These are phyloP conservation scores for Austroboletus eburneus DNA, from an alignment of 768 basidiomycete species.

Conservation along the genomic window DNA sequence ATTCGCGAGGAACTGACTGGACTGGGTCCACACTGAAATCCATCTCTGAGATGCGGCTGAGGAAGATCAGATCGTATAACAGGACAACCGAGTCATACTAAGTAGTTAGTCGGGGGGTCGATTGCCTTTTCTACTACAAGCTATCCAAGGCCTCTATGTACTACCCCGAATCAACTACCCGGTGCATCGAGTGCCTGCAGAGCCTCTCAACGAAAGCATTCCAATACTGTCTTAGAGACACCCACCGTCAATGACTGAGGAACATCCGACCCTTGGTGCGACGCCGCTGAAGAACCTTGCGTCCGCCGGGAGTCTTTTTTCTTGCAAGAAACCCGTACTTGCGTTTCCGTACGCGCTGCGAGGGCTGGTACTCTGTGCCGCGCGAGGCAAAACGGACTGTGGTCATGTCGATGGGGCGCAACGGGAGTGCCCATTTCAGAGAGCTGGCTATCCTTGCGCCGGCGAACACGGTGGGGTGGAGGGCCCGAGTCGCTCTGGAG, in stretches of 20 bases:
- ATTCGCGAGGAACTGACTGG: slow-evolving; percentile 63
- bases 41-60: slow-evolving; percentile 49
- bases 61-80: not conserved
- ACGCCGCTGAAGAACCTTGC: slow-evolving; percentile 68
- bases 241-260: slow-evolving; percentile 74
- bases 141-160: too few relatives aligned
- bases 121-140: slow-evolving; percentile 25
- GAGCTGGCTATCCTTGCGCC: slow-evolving; percentile 13
- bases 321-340: slow-evolving; percentile 88
- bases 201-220: not conserved
- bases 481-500: slow-evolving; percentile 19
- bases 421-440: slow-evolving; percentile 20
- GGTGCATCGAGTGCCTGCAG: not conserved
- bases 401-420: slow-evolving; percentile 16
- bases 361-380: slow-evolving; percentile 96
- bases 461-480: slow-evolving; percentile 15
- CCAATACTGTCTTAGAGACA: not conserved
- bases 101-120: not conserved
- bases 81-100: slow-evolving; percentile 9
- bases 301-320: slow-evolving; percentile 62
- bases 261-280: slow-evolving; percentile 73
- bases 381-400: slow-evolving; percentile 54
- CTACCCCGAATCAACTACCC: too few relatives aligned
- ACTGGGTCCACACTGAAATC: slow-evolving; percentile 56
- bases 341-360: slow-evolving; percentile 87